Conservation (phyloP, 345 rosid genomes). For the Hypericum androsaemum region DNA sequence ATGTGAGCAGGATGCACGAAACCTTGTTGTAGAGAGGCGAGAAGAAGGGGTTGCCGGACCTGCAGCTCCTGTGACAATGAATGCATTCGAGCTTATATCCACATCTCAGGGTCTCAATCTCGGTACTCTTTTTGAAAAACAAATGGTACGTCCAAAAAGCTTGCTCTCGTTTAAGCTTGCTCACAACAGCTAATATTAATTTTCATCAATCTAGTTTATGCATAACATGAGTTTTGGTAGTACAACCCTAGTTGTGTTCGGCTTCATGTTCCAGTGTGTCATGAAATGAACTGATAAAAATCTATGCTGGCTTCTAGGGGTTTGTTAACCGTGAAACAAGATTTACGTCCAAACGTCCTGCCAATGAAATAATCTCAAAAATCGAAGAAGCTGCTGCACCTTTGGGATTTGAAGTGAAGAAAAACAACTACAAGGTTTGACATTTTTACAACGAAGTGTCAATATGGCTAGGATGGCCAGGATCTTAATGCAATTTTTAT, state of each 20-base stretch:
- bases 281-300: not conserved
- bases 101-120: slow-evolving; percentile 98
- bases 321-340: slow-evolving; percentile 86
- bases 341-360: slow-evolving; percentile 78
- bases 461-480: too few species aligned
- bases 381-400: slow-evolving; percentile 82
- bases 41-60: slow-evolving; percentile 40
- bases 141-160: slow-evolving; percentile 46
- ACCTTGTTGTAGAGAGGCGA: slow-evolving; percentile 87
- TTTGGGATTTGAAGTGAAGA: slow-evolving; percentile 91
- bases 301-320: slow-evolving; percentile 35
- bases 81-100: slow-evolving; percentile 96
- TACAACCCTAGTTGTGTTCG: too few species aligned
- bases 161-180: not conserved
- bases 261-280: not conserved
- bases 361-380: slow-evolving; percentile 80
- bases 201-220: not conserved
- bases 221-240: too few species aligned
- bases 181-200: slow-evolving; percentile 3
- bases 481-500: too few species aligned
- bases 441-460: too few species aligned
- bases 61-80: slow-evolving; percentile 71
- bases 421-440: slow-evolving; percentile 78
- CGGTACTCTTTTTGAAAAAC: slow-evolving; percentile 82
- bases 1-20: slow-evolving; percentile 41